Conservation (phyloP, 768 basidiomycete species). For the Porpolomopsis calyptriformis region DNA sequence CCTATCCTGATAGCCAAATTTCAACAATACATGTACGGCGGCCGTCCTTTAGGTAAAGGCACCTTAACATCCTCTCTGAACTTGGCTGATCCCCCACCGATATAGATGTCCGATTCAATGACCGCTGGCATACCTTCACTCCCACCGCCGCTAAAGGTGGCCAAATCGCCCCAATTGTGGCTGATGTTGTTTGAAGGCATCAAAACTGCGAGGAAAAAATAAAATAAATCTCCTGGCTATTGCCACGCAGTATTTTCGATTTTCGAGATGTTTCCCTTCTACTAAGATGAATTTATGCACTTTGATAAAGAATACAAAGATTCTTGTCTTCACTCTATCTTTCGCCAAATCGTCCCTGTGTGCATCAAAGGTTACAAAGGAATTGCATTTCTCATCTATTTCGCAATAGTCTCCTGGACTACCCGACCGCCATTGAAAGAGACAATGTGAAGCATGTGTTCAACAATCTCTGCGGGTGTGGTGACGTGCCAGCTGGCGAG, state of each 20-base stretch:
- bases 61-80: conserved; percentile 3
- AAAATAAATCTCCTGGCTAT: no score
- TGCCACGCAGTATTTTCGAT: no score
- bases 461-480: conserved; percentile 77
- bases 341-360: no score
- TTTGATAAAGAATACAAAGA: no score
- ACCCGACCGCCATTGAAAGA: neutral
- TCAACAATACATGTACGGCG: conserved; percentile 92
- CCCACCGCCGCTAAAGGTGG: conserved; percentile 84
- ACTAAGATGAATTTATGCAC: no score
- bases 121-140: conserved; percentile 90
- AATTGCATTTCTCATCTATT: no score
- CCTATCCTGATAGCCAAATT: conserved; percentile 59
- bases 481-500: conserved; percentile 90
- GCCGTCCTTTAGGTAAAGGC: conserved; percentile 66
- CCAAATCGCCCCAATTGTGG: conserved; percentile 54
- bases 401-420: no score
- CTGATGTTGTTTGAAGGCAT: conserved; percentile 30
- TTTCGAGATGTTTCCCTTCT: conserved; percentile 1
- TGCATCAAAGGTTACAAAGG: no score
- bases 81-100: neutral
- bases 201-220: neutral
- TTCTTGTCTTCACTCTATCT: no score
- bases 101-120: conserved; percentile 92
- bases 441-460: conserved; percentile 60